Evolutionary conservation across 148 eudicot species (phyloP), one percentile per base, ranked within the genome.

Genomic region (Diospyros lotus): DNA sequence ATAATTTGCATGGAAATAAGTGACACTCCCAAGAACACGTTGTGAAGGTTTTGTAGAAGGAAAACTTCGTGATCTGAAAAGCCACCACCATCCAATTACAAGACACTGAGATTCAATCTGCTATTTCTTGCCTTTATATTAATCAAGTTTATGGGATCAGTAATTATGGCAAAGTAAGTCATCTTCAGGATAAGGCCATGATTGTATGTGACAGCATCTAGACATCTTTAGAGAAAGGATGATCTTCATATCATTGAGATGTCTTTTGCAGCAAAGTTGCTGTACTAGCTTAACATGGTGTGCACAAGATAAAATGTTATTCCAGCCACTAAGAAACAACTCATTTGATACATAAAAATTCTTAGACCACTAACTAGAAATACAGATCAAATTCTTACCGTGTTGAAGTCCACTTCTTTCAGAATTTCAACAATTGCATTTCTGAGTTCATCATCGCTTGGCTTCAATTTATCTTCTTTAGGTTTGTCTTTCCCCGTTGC

Each of bases 381-480:
- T 8, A 52, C 13, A 14, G 28, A 52, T 45, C n/a, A 46, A 61
- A 73, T 63, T 64, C 89, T 84, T 73, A 95, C 98, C 83, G 98
- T 95, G 76, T 95, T 89, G 85, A 95, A 93, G 84, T 95, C 99
- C 64, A 91, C 99, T 82, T 90, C 93, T 69, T 91, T 89, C 28
- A 95, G 98, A 74, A 89, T 87, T 80, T 88, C 94, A 54, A 93
- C 88, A 56, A 93, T 86, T 45, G 97, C 91, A 75, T 52, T 86
- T 74, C 80, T 87, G 14, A 95, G 86, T 63, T 95, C 91, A 77
- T 89, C 89, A 80, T 95, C 93, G 76, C 84, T 87, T 10, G 96
- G 94, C 82, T 73, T 82, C 62, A 63, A 42, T 67, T 87, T 90
- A 41, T 82, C 89, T 75, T 81, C 96, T 76, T 90, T 94, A 55